Base-by-base conservation (phyloP, 495 filamentous ascomycete genomes). In the Podospora sp. region DNA sequence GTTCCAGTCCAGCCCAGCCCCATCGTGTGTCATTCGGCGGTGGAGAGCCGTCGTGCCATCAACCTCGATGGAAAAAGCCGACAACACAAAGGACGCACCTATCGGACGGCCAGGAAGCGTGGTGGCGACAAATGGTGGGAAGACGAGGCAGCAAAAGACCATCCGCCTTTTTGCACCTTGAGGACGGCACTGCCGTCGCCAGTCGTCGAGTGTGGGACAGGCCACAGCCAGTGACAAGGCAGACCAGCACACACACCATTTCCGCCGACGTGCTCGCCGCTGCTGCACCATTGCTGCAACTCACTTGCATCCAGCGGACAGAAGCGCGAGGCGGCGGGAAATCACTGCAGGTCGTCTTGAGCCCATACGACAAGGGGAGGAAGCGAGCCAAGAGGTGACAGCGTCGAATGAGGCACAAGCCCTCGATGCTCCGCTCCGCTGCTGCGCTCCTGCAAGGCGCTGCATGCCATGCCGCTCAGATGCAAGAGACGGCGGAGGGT, bases 321-420 rank as follows among this genome's bases (percentile, higher is more conserved):
- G 61, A 63, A 63, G 61, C 61, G 61, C 61, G 61, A 63, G 33
- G 61, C 61, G 26, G 60, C 60, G 61, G 61, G 46, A 63, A 29
- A 33, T 46, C 51, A 57, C 63, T 65, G 63, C 63, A 57, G 20
- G 63, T 36, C 35, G 33, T 40, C 16, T 46, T 53, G 40, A 51
- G 61, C 21, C 26, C 33, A 59, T 11, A 46, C 11, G 36, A 27
- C 21, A 58, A 57, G 63, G 51, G 63, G 52, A 29, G 61, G 50
- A 52, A 16, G 61, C 49, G 61, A 51, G 61, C 49, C 61, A 52
- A 63, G 26, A 53, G 61, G 40, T 29, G 21, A n/a, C n/a, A 22
- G 33, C 12, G 24, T 25, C 61, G 25, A 63, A 63, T 53, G 61
- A 52, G 61, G 36, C n/a, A 52, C 61, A 63, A 40, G 61, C 56